Base-by-base conservation (phyloP, 441 rosid genomes). In the Pelargonium myrrhifolium region DNA sequence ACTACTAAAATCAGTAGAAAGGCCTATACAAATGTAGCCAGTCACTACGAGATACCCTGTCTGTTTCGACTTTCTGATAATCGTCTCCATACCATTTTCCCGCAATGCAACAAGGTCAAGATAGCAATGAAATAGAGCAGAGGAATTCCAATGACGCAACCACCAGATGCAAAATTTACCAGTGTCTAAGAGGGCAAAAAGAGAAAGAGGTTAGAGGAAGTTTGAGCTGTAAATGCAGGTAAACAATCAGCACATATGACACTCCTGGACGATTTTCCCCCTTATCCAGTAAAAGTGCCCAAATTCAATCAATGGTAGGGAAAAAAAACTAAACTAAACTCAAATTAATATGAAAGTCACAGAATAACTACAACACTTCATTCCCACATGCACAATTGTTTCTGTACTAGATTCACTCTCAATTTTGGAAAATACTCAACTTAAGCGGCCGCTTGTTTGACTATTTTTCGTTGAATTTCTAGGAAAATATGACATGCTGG, bases 91-190 rank as follows among this genome's bases (percentile, higher is more conserved):
- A 83, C 90, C 90, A 89, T 86, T 81, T 81, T 92, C 56, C 82
- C 91, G 55, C 97, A 94, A 69, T 87, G 87, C 77, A 86, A 3
- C 77, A 88, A 65, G 42, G 92, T 86, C 81, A 92, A 76, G 74
- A 80, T 66, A 14, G 88, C 85, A 80, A 94, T 70, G 58, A 81
- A 20, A 74, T 87, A 92, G 65, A 94, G 89, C 39, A 94, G 87
- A 65, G 98, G 97, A 75, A 92, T 83, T 24, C 92, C 94, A 20
- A 91, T 49, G n/a, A 83, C 21, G 69, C 98, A 94, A 59, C 98
- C 99, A 31, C 85, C 99, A 3, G 85, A 69, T 21, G 91, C 88
- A 74, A 89, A 88, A 72, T 94, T 89, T 63, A 84, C 82, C 87
- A 91, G 74, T 58, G 99, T 94, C 99, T 93, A 22, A 18, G 10